Conservation (phyloP, 768 basidiomycete species). For the Tylopilus vinaceipallidus region DNA sequence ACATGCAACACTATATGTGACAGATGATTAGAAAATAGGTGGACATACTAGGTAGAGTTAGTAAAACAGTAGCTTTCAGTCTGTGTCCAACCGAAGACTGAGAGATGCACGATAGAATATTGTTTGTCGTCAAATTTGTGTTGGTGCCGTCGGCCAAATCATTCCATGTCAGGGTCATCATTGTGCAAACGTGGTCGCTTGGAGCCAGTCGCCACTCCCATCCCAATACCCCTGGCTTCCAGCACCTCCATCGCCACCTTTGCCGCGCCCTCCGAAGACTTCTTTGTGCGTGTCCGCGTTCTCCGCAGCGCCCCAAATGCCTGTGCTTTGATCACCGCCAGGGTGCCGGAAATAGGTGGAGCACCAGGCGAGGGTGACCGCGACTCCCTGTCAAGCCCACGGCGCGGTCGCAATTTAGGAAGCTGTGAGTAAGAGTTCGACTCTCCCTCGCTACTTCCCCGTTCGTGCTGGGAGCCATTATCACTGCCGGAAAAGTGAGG, state of each 20-base stretch:
- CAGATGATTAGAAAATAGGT: conserved; percentile 32
- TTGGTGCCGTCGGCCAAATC: conserved; percentile 12
- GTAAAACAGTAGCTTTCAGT: conserved; percentile 29
- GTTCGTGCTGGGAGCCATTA: conserved; percentile 49
- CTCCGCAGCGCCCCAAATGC: conserved; percentile 83
- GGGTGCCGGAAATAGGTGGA: conserved; percentile 67
- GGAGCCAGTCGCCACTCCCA: conserved; percentile 40
- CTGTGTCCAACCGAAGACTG: conserved; percentile 24
- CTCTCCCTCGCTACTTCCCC: conserved; percentile 57
- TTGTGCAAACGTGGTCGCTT: conserved; percentile 47
- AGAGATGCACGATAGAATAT: conserved; percentile 31
- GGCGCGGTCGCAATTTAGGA: conserved; percentile 48
- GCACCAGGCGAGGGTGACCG: conserved; percentile 47
- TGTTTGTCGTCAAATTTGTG: conserved; percentile 18
- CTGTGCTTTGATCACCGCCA: conserved; percentile 89
- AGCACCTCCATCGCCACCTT: conserved; percentile 79
- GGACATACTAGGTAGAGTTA: conserved; percentile 33
- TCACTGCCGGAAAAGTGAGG: conserved; percentile 52
- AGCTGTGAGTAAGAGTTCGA: conserved; percentile 39
- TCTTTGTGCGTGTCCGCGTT: conserved; percentile 72
- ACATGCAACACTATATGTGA: conserved; percentile 37
- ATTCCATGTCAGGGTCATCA: conserved; percentile 49
- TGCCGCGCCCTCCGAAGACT: conserved; percentile 66
- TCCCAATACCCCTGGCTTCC: conserved; percentile 71
- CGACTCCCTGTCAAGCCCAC: conserved; percentile 45